Evolutionary conservation across 176 grass and related monocot genomes (phyloP).

Genomic region (Oropetium thomaeum): DNA sequence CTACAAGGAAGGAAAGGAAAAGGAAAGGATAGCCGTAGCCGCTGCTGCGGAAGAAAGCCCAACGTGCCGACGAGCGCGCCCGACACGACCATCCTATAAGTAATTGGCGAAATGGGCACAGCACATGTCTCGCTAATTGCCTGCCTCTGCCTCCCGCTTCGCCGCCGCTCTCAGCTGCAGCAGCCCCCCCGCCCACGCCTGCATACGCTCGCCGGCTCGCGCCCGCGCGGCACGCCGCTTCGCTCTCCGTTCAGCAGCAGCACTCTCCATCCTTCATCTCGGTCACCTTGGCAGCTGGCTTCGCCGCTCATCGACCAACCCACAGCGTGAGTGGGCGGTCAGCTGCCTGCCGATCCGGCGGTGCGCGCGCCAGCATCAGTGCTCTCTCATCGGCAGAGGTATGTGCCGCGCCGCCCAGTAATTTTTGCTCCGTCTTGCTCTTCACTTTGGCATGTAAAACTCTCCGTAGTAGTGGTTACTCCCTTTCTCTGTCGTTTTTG

Average conservation of each 20-base stretch:
- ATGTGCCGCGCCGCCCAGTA: not conserved
- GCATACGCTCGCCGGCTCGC: not conserved
- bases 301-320: not conserved
- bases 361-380: not conserved
- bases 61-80: constrained; percentile 44
- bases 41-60: not conserved
- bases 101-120: not conserved
- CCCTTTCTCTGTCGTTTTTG: not conserved
- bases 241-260: not conserved
- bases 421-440: not conserved
- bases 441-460: not conserved
- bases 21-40: constrained; percentile 10
- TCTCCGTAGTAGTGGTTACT: not conserved
- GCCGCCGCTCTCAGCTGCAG: not conserved
- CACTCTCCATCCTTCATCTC: not conserved
- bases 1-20: constrained; percentile 22
- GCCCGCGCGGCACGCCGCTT: not conserved
- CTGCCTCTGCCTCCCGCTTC: not conserved
- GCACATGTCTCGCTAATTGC: not conserved
- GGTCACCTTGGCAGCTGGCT: not conserved
- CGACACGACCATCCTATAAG: constrained; percentile 26
- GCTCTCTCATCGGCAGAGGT: constrained; percentile 16
- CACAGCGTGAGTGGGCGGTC: not conserved
- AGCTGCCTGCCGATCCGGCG: not conserved
- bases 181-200: not conserved